Conservation (phyloP, 768 basidiomycete genomes). For the Multifurca ochricompacta region DNA sequence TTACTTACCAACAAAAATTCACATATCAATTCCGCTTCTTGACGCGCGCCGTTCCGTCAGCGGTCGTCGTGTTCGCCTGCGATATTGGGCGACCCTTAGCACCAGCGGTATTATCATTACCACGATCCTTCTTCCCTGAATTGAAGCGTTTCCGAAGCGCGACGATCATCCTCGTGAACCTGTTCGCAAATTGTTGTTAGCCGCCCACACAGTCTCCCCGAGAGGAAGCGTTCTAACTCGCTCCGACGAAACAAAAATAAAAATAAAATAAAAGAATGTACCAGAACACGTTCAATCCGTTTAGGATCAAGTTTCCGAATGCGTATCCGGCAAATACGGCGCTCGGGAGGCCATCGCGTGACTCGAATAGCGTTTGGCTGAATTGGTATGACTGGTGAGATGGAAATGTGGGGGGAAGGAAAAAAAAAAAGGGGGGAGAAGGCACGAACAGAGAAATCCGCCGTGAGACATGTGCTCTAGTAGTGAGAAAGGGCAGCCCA, state of each 20-base stretch:
- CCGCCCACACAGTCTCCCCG: too few relatives aligned
- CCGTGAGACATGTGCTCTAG: too few relatives aligned
- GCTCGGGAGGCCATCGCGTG: constrained; percentile 48
- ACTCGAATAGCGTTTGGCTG: constrained; percentile 46
- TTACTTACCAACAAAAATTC: too few relatives aligned
- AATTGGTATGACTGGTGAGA: constrained; percentile 55
- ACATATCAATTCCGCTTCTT: background rate
- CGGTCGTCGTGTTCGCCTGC: background rate
- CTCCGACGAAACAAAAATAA: background rate
- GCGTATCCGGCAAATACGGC: constrained; percentile 42
- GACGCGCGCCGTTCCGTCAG: background rate
- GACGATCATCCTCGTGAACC: constrained; percentile 70
- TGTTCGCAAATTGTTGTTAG: too few relatives aligned
- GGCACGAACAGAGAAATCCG: too few relatives aligned
- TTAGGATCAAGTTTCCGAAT: constrained; percentile 54
- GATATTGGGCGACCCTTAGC: constrained; percentile 12
- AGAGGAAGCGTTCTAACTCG: too few relatives aligned
- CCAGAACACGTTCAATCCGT: constrained; percentile 76
- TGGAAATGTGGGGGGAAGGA: too few relatives aligned
- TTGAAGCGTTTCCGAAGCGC: constrained; percentile 58
- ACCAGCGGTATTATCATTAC: too few relatives aligned
- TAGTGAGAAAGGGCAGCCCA: too few relatives aligned
- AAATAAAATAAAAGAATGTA: constrained; percentile 24
- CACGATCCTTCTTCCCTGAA: background rate
- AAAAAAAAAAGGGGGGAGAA: too few relatives aligned